Evolutionary conservation across 768 basidiomycete species (phyloP).

Genomic region (Leccinum aurantiacum): DNA sequence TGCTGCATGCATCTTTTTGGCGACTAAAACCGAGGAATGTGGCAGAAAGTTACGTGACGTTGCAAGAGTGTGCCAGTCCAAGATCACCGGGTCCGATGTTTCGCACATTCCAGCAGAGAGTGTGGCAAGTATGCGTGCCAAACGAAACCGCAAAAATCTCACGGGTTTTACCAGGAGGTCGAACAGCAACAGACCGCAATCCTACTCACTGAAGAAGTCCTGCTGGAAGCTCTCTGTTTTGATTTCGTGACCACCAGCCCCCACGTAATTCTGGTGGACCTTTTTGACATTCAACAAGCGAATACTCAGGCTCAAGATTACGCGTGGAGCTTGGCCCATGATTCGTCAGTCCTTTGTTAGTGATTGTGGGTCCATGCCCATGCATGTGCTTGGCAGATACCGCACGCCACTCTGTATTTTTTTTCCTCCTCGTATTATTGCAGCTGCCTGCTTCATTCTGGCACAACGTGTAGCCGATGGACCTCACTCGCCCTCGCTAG

Average conservation of each 20-base stretch:
- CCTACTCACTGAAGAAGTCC: conserved; percentile 70
- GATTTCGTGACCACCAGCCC: conserved; percentile 80
- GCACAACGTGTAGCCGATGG: conserved; percentile 73
- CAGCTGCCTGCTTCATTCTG: conserved; percentile 75
- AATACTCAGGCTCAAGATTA: conserved; percentile 60
- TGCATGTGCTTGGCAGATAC: conserved; percentile 46
- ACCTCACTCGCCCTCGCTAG: conserved; percentile 69
- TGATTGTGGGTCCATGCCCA: conserved; percentile 7
- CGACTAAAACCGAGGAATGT: conserved; percentile 91
- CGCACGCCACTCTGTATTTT: conserved; percentile 78
- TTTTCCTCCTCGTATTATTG: conserved; percentile 67
- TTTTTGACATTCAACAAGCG: conserved; percentile 58
- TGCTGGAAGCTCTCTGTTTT: conserved; percentile 83
- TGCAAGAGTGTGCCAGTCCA: conserved; percentile 70
- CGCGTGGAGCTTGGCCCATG: conserved; percentile 85
- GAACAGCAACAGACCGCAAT: conserved; percentile 70
- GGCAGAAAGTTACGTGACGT: conserved; percentile 86
- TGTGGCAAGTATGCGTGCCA: conserved; percentile 47
- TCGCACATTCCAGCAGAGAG: conserved; percentile 59
- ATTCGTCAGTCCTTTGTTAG: conserved; percentile 58
- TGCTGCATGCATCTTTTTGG: conserved; percentile 82
- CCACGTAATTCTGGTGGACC: conserved; percentile 71
- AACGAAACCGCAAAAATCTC: conserved; percentile 1
- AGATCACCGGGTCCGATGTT: conserved; percentile 57
- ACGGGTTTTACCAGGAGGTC: conserved; percentile 56